Evolutionary conservation across 495 filamentous ascomycete genomes (phyloP).

Genomic region (Penicillium diatomitis): DNA sequence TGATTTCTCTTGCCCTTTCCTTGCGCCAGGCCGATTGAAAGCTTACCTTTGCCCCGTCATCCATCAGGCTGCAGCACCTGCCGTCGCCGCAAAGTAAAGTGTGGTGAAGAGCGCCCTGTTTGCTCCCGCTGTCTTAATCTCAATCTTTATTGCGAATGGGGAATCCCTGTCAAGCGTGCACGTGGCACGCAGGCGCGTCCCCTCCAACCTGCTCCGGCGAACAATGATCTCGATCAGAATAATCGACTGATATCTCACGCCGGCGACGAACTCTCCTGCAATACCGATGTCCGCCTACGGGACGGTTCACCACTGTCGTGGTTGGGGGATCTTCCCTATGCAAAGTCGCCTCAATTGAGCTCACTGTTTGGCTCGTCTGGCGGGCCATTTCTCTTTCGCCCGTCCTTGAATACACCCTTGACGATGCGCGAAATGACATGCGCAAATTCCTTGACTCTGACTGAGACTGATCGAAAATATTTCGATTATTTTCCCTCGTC

Average conservation of each 20-base stretch:
- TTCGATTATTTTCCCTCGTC: constrained; percentile 37
- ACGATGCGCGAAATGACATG: constrained; percentile 19
- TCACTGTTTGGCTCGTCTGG: constrained; percentile 5
- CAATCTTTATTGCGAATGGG: constrained; percentile 31
- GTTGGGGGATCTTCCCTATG: constrained; percentile 5
- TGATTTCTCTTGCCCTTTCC: not conserved
- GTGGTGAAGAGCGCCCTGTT: constrained; percentile 43
- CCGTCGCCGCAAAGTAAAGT: constrained; percentile 48
- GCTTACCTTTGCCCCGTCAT: not conserved
- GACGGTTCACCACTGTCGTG: constrained; percentile 14
- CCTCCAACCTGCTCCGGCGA: constrained; percentile 20
- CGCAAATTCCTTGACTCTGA: constrained; percentile 29
- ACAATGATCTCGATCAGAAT: constrained; percentile 1
- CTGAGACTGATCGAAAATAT: constrained; percentile 29
- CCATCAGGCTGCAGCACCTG: constrained; percentile 41
- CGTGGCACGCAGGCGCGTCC: constrained; percentile 21
- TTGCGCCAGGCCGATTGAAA: too few relatives aligned
- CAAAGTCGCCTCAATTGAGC: constrained; percentile 1
- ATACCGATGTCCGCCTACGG: constrained; percentile 4
- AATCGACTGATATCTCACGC: constrained; percentile 6
- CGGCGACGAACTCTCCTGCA: constrained; percentile 7
- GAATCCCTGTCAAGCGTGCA: constrained; percentile 23
- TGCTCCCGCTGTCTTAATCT: constrained; percentile 36
- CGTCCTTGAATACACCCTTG: constrained; percentile 21
- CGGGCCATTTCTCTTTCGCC: constrained; percentile 2